Percentiles rank a stretch among this genome's conserved stretches.
These are phyloP conservation scores for Leucaena leucocephala DNA, from an alignment of 306 rosid species.

Conservation along the genomic window DNA sequence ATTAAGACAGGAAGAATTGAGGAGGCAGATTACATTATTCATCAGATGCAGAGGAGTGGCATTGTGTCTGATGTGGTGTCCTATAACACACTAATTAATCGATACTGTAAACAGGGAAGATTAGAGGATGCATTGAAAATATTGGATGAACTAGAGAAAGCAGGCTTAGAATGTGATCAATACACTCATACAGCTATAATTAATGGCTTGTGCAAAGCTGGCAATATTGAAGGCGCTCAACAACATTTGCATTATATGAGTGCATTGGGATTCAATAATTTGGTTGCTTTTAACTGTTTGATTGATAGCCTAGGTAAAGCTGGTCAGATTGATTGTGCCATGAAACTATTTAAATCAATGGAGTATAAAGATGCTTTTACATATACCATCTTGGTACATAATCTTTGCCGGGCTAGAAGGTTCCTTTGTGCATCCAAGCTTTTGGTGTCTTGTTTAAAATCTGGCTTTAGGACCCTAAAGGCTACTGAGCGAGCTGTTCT, in stretches of 20 bases:
- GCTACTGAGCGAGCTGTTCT: conserved; percentile 69
- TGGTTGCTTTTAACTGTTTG: conserved; percentile 72
- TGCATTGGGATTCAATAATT: conserved; percentile 56
- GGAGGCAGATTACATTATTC: conserved; percentile 60
- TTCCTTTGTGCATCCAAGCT: conserved; percentile 64
- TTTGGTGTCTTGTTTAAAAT: conserved; percentile 55
- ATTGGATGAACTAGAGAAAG: conserved; percentile 63
- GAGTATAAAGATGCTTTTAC: conserved; percentile 69
- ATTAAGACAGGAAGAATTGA: conserved; percentile 61
- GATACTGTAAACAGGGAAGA: conserved; percentile 66
- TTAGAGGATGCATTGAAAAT: conserved; percentile 62
- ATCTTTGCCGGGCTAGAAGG: conserved; percentile 76
- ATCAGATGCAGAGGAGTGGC: conserved; percentile 54
- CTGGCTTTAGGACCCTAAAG: conserved; percentile 53
- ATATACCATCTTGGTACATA: conserved; percentile 66
- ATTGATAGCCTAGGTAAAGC: conserved; percentile 81
- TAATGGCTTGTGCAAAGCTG: conserved; percentile 71
- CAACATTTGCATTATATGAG: conserved; percentile 61
- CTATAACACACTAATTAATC: conserved; percentile 64
- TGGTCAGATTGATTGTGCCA: conserved; percentile 68
- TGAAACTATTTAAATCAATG: conserved; percentile 68
- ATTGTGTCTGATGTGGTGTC: conserved; percentile 63
- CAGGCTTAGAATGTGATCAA: conserved; percentile 63
- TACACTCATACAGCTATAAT: conserved; percentile 72
- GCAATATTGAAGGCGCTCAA: conserved; percentile 54